Base-by-base conservation (phyloP, 139 green algal genomes). In the Axilococcus clingmanii region DNA sequence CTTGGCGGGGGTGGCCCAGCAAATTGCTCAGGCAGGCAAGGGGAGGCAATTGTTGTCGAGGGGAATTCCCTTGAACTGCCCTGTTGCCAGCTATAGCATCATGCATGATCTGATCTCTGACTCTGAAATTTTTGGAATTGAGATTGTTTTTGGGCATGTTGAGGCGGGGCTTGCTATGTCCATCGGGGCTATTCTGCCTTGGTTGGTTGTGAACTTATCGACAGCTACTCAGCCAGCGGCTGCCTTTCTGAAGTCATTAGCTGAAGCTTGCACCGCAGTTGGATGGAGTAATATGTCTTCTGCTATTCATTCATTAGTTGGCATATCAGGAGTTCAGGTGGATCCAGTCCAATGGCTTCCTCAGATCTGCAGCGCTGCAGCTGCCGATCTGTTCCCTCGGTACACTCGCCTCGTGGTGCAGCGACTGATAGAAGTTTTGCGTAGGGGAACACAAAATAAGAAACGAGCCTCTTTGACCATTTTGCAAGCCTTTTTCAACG, bases 171-270 rank as follows among this genome's bases (percentile, higher is more conserved):
- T 93, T 36, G 68, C 82, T 3, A 61, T 94, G 22, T 77, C 72
- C 4, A 44, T 90, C 0, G 57, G 71, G 11, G 65, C 76, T 1
- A 17, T 83, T 27, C 64, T 94, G 59, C 86, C 87, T 19, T 84
- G 82, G 68, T 38, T 89, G 34, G 76, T 65, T 20, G 51, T 72
- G 15, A 80, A 92, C 50, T 55, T 84, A 20, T 24, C 52, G 7
- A 34, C 49, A 32, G 53, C 29, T 8, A 38, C 55, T 2, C 46
- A 25, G 11, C n/a, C 42, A 7, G 25, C 54, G 6, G 37, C 53
- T 7, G 22, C 35, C 25, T 78, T 66, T 41, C 51, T 70, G 0
- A 20, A 45, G 37, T 5, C 38, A 24, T 36, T 57, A 42, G 14
- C 41, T 46, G 25, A 31, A 0, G 76, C 69, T 22, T 74, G 61